Base-by-base conservation (phyloP, 2,329 filamentous ascomycete species). In the Sordariomycetes sp. region DNA sequence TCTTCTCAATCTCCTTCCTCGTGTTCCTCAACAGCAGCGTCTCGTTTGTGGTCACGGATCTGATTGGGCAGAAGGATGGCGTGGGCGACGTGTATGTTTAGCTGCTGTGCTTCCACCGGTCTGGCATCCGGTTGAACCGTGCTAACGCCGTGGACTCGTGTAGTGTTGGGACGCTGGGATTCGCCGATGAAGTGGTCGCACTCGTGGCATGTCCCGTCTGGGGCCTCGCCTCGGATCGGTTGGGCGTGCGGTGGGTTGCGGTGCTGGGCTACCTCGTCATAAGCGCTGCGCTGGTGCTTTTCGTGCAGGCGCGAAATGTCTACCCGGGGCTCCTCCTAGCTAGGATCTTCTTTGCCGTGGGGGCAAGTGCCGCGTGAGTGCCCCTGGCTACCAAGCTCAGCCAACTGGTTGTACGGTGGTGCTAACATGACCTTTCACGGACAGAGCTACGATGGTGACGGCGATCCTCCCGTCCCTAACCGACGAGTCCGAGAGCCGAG, bases 401-500 rank as follows among this genome's bases (percentile, higher is more conserved):
- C 34, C 24, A 28, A 32, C 22, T 24, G 20, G 22, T 14, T 24
- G 22, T 24, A 7, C 46, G 20, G 10, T 24, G 14, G 46, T 11
- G 37, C 46, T 50, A 24, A 50, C 46, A 8, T 50, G n/a, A 14
- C 20, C 46, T 14, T 50, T n/a, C 46, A 7, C 46, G n/a, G 20
- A 50, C 46, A 84, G 81, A 5, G 81, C 91, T 16, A 97, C 94
- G 1, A 99, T 99, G 94, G 94, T 99, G 22, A 97, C 94, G 10
- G 94, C 94, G 3, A 90, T 96, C 53, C 78, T 99, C 25, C 94
- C 94, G 1, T 86, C 81, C 12, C 72, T 87, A 63, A 85, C 83
- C 5, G 79, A 80, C 61, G 80, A 82, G 35, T 72, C 67, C 46
- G 67, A 67, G 46, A 62, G 65, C 1, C 6, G 37, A 22, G 62